phyloP scores from a whole-genome alignment of 495 filamentous ascomycete genomes.

The Aspergillus affinis region DNA sequence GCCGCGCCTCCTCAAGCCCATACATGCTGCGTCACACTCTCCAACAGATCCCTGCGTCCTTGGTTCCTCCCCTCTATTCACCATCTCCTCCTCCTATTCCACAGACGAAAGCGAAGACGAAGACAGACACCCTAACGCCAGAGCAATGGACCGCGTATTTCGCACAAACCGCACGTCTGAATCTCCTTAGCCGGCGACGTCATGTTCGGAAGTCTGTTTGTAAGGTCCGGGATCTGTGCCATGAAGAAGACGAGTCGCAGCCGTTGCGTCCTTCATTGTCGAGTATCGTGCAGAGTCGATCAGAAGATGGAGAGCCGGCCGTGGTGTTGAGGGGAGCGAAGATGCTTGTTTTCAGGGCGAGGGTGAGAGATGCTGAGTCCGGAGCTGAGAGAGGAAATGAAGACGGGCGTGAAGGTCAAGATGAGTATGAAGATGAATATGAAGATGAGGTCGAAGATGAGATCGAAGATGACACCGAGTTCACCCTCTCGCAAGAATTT shows the following conservation, averaged over 20 bases:
- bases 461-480: not conserved
- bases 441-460: not conserved
- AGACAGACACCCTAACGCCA: constrained; percentile 6
- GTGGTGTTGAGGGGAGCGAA: constrained; percentile 18
- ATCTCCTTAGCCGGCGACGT: constrained; percentile 14
- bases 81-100: too few species aligned
- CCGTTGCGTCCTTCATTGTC: too few species aligned
- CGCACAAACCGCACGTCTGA: constrained; percentile 13
- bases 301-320: constrained; percentile 12
- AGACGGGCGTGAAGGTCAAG: too few species aligned
- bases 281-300: too few species aligned
- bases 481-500: constrained; percentile 2
- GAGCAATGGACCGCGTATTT: constrained; percentile 22
- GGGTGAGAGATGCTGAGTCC: too few species aligned
- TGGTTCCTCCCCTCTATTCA: constrained; percentile 7
- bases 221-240: too few species aligned
- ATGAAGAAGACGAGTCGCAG: too few species aligned
- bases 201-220: constrained; percentile 11
- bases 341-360: constrained; percentile 8
- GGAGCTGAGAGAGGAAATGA: too few species aligned
- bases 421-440: too few species aligned
- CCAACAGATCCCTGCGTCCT: constrained; percentile 9
- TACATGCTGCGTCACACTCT: constrained; percentile 16
- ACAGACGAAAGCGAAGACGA: not conserved
- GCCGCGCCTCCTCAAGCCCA: constrained; percentile 16